These are phyloP conservation scores for Gonium pectorale DNA, from an alignment of 139 green algal genomes.

Conservation along the genomic window DNA sequence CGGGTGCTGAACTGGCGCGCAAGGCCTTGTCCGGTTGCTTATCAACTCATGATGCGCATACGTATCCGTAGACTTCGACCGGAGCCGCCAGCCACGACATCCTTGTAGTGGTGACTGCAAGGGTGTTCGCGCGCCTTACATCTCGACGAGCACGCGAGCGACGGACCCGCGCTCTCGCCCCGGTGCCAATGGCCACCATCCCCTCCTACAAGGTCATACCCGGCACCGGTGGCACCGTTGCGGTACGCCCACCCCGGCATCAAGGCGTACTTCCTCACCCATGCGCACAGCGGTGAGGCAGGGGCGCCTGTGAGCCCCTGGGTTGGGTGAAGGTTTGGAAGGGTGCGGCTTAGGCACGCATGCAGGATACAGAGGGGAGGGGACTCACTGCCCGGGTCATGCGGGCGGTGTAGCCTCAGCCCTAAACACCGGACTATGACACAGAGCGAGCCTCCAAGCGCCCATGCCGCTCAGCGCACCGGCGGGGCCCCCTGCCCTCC, in stretches of 20 bases:
- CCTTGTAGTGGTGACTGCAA: neutral
- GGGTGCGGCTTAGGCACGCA: too few relatives aligned
- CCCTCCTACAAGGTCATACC: slow-evolving; percentile 20
- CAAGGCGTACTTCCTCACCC: slow-evolving; percentile 62
- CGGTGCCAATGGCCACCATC: neutral
- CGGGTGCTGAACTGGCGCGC: too few relatives aligned
- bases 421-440: too few relatives aligned
- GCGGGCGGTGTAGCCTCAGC: too few relatives aligned
- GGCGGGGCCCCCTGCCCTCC: too few relatives aligned
- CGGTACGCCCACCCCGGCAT: slow-evolving; percentile 41
- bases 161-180: neutral
- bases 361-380: too few relatives aligned
- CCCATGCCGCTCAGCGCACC: too few relatives aligned
- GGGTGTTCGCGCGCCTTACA: too few relatives aligned
- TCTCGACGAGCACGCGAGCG: neutral
- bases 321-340: too few relatives aligned
- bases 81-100: neutral
- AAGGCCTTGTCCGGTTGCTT: slow-evolving; percentile 30
- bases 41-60: slow-evolving; percentile 8
- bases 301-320: too few relatives aligned
- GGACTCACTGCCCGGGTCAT: too few relatives aligned
- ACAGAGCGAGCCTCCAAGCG: too few relatives aligned
- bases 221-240: neutral
- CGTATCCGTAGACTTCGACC: neutral
- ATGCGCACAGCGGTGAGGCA: slow-evolving; percentile 80